phyloP scores from a whole-genome alignment of 2,329 filamentous ascomycete species.

The Diplodia sapinea region DNA sequence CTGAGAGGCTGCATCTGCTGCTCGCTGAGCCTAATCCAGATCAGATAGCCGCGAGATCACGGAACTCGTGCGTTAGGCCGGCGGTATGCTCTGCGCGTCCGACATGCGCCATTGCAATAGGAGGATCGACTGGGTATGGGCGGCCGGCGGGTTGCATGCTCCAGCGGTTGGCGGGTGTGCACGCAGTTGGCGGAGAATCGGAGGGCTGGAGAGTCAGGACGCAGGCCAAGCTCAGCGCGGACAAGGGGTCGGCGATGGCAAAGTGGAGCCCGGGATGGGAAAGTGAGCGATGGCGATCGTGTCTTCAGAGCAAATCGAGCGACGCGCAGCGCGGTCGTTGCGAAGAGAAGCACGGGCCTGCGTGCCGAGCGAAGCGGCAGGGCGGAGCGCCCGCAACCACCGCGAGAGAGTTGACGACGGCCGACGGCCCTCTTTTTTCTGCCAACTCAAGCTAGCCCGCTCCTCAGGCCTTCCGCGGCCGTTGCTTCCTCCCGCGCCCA shows the following conservation, averaged over 20 bases:
- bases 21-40: constrained; percentile 2
- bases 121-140: neutral
- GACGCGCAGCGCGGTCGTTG: neutral
- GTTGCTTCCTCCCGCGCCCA: constrained; percentile 17
- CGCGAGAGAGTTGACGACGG: neutral
- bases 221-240: constrained; percentile 13
- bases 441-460: neutral
- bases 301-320: constrained; percentile 17
- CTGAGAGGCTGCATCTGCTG: constrained; percentile 12
- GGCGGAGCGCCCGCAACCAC: constrained; percentile 13
- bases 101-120: neutral
- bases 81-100: neutral
- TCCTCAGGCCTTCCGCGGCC: neutral
- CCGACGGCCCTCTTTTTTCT: constrained; percentile 1
- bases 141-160: neutral
- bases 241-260: constrained; percentile 25
- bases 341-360: neutral
- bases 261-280: constrained; percentile 27
- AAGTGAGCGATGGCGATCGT: constrained; percentile 26
- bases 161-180: neutral
- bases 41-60: constrained; percentile 13
- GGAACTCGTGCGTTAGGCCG: constrained; percentile 8
- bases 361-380: neutral
- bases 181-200: neutral
- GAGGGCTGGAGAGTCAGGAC: constrained; percentile 14